Conservation (phyloP, 83 land plant species). For the Picea engelmannii region DNA sequence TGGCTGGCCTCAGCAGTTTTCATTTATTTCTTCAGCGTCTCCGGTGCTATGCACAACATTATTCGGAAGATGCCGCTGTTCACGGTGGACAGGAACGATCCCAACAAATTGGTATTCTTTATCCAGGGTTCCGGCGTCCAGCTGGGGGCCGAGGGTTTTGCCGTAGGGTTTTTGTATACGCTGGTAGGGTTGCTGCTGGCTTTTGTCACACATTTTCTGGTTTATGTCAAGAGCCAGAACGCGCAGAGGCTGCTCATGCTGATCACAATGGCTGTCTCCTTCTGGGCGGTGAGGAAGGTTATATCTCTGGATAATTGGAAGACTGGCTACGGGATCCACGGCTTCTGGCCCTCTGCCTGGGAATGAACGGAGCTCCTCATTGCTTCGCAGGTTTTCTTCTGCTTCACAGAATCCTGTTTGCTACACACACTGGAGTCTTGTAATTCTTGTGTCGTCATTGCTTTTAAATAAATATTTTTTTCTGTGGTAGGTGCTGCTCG, state of each 20-base stretch:
- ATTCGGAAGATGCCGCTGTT: slow-evolving; percentile 97
- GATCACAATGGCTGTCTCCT: slow-evolving; percentile 56
- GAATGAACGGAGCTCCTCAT: background rate
- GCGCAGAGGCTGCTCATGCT: slow-evolving; percentile 69
- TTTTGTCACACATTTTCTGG: slow-evolving; percentile 63
- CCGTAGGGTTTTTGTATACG: slow-evolving; percentile 84
- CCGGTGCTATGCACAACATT: slow-evolving; percentile 95
- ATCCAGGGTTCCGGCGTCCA: slow-evolving; percentile 98
- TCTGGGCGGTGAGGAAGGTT: slow-evolving; percentile 88
- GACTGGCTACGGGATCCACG: slow-evolving; percentile 92
- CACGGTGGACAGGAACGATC: slow-evolving; percentile 74
- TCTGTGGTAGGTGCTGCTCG: no score
- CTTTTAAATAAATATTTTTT: no score
- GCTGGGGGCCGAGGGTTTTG: slow-evolving; percentile 97
- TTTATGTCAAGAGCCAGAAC: slow-evolving; percentile 43
- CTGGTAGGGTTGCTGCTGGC: slow-evolving; percentile 83
- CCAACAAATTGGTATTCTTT: slow-evolving; percentile 73
- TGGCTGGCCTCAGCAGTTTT: slow-evolving; percentile 73
- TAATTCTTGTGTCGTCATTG: no score
- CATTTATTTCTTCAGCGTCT: slow-evolving; percentile 96
- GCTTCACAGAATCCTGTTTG: no score
- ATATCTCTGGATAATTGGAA: slow-evolving; percentile 96
- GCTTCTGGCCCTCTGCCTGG: slow-evolving; percentile 71
- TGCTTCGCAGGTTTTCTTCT: no score
- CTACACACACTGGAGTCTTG: no score